These are phyloP conservation scores for Echites panduratus DNA, from an alignment of 257 asterid species.

Conservation along the genomic window DNA sequence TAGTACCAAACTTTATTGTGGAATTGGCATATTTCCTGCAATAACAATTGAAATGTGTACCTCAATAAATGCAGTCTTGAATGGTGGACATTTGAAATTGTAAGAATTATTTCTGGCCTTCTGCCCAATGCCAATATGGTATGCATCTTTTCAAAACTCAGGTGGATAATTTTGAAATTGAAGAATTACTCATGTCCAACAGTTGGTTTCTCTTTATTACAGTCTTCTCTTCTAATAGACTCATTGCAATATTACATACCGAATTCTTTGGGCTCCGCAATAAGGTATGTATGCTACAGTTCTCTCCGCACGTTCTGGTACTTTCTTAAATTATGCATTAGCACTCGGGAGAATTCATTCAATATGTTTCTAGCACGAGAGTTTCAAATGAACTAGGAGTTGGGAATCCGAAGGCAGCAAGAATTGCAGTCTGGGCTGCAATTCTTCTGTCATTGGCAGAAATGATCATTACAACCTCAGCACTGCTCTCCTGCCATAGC, in stretches of 20 bases:
- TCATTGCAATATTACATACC: constrained; percentile 43
- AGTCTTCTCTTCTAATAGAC: constrained; percentile 39
- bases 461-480: constrained; percentile 1
- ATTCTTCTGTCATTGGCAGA: constrained; percentile 7
- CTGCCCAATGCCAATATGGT: constrained; percentile 20
- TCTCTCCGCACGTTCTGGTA: neutral
- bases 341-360: neutral
- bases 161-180: too few relatives aligned
- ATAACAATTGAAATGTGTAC: neutral
- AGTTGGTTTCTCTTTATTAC: constrained; percentile 7
- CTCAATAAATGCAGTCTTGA: constrained; percentile 9
- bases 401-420: constrained; percentile 17
- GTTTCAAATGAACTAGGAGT: constrained; percentile 25
- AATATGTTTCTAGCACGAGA: constrained; percentile 16
- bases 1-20: neutral
- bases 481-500: neutral
- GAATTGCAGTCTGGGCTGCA: constrained; percentile 9
- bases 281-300: constrained; percentile 35
- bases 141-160: neutral
- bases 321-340: neutral
- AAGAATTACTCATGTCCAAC: neutral
- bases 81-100: constrained; percentile 22
- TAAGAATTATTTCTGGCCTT: constrained; percentile 11
- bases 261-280: constrained; percentile 52
- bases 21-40: neutral